These are phyloP conservation scores for Xylariales sp. DNA, from an alignment of 2,329 filamentous ascomycete species.

Conservation along the genomic window DNA sequence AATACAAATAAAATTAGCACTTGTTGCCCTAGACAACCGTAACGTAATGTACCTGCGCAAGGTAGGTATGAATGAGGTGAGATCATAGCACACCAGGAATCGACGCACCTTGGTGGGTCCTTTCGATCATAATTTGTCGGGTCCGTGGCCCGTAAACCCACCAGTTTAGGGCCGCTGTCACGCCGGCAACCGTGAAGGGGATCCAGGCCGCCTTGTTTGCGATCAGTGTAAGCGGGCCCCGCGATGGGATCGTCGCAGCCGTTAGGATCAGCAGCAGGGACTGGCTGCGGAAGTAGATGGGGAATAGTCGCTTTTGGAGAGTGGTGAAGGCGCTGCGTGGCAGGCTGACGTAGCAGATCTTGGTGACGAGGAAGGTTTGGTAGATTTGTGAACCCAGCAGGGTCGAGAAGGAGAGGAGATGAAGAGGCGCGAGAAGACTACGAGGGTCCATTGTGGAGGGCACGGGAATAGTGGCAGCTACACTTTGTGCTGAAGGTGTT, in stretches of 20 bases:
- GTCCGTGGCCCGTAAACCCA: conserved; percentile 54
- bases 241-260: conserved; percentile 50
- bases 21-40: not conserved
- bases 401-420: conserved; percentile 55
- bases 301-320: conserved; percentile 56
- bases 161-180: conserved; percentile 51
- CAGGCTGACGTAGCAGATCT: conserved; percentile 51
- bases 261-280: conserved; percentile 51
- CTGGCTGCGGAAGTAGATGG: conserved; percentile 55
- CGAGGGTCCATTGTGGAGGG: conserved; percentile 24
- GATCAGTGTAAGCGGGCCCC: conserved; percentile 48
- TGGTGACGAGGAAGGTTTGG: conserved; percentile 54
- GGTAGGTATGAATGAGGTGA: too few relatives aligned
- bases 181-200: conserved; percentile 50
- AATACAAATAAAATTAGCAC: conserved; percentile 8
- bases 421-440: conserved; percentile 49
- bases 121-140: conserved; percentile 48
- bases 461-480: conserved; percentile 13
- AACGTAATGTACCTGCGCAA: too few relatives aligned
- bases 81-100: not conserved
- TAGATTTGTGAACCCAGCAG: conserved; percentile 56
- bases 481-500: conserved; percentile 13
- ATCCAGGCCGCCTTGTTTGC: conserved; percentile 50
- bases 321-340: conserved; percentile 52
- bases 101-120: conserved; percentile 48